Evolutionary conservation across 495 filamentous ascomycete genomes (phyloP).

Genomic region (Achaetomiella virescens): DNA sequence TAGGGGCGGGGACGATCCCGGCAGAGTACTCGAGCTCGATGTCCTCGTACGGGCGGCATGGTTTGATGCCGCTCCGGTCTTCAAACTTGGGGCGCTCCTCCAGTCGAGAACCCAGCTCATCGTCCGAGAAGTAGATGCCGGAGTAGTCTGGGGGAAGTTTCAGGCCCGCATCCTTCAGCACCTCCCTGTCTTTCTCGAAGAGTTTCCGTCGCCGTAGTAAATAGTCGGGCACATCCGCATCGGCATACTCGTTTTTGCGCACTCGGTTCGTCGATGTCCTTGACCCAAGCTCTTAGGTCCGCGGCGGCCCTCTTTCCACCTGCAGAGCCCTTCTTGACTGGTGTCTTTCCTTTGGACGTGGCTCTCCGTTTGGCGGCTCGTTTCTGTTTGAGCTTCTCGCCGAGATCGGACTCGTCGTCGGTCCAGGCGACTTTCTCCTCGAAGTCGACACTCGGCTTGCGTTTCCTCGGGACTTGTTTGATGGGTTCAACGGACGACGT

Average conservation of each 20-base stretch:
- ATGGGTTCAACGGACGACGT: constrained; percentile 8
- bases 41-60: constrained; percentile 64
- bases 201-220: constrained; percentile 46
- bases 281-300: constrained; percentile 1
- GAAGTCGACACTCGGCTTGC: constrained; percentile 22
- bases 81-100: constrained; percentile 67
- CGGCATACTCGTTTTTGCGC: constrained; percentile 24
- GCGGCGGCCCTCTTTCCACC: constrained; percentile 4
- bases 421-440: constrained; percentile 38
- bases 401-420: constrained; percentile 31
- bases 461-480: constrained; percentile 12
- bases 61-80: constrained; percentile 43
- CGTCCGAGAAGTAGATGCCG: constrained; percentile 80
- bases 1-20: constrained; percentile 80
- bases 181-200: constrained; percentile 52
- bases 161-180: constrained; percentile 60
- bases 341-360: constrained; percentile 17
- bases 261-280: constrained; percentile 17
- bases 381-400: constrained; percentile 25
- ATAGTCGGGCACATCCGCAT: constrained; percentile 41
- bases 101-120: constrained; percentile 58
- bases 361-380: constrained; percentile 20
- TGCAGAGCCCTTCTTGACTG: background rate
- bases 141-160: constrained; percentile 75
- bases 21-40: constrained; percentile 67